Percentiles rank a stretch among this genome's conserved stretches.
Evolutionary conservation across 1,284 basidiomycete genomes (phyloP).

Genomic region (Microstroma glucosiphilum): DNA sequence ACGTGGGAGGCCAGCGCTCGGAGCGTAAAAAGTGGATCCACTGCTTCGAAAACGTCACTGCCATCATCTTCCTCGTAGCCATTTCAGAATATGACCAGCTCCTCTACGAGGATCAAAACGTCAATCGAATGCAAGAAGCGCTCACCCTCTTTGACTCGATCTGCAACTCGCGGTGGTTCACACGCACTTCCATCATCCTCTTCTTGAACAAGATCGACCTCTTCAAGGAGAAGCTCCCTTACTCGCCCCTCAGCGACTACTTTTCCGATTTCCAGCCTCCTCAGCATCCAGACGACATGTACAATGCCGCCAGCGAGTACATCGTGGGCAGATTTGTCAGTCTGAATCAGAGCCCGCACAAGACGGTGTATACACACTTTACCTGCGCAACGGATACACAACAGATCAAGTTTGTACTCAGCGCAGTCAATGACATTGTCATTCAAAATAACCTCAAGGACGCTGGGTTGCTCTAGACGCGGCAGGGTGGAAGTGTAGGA

Average conservation of each 20-base stretch:
- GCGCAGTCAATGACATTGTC: constrained; percentile 57
- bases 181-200: constrained; percentile 35
- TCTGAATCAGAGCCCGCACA: constrained; percentile 41
- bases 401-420: constrained; percentile 61
- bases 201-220: constrained; percentile 66
- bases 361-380: constrained; percentile 62
- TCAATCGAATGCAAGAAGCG: constrained; percentile 91
- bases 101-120: constrained; percentile 50
- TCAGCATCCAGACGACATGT: constrained; percentile 33
- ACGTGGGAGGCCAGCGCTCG: constrained; percentile 88
- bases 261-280: constrained; percentile 61
- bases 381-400: constrained; percentile 83
- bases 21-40: constrained; percentile 74
- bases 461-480: constrained; percentile 66
- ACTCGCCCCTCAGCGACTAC: constrained; percentile 77
- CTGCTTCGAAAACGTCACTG: constrained; percentile 89
- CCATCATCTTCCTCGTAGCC: constrained; percentile 84
- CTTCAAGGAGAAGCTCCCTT: constrained; percentile 84
- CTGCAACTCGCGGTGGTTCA: constrained; percentile 49
- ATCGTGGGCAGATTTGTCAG: constrained; percentile 42
- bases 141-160: constrained; percentile 84
- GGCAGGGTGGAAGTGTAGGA: neutral
- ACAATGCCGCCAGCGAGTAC: constrained; percentile 45
- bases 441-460: constrained; percentile 75
- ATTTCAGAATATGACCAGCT: constrained; percentile 92